Conservation (phyloP, 2,329 filamentous ascomycete genomes). For the Aciculosporium take region DNA sequence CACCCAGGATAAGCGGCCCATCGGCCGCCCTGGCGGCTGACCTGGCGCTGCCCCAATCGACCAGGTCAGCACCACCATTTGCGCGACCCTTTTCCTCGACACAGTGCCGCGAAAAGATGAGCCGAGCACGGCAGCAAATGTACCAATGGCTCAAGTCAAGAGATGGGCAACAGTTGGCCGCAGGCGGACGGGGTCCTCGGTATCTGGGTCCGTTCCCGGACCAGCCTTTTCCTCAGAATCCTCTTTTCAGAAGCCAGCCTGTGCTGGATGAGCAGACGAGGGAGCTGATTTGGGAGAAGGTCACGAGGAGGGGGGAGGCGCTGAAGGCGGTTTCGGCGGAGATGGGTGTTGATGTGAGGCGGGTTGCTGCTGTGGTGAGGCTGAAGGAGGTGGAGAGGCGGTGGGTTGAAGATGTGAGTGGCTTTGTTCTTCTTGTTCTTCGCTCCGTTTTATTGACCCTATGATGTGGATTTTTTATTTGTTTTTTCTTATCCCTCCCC, state of each 20-base stretch:
- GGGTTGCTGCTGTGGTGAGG: constrained; percentile 73
- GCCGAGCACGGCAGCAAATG: constrained; percentile 23
- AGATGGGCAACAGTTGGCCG: constrained; percentile 12
- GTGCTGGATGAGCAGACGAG: constrained; percentile 62
- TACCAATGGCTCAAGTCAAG: constrained; percentile 22
- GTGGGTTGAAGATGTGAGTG: constrained; percentile 60
- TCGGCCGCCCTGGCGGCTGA: constrained; percentile 15
- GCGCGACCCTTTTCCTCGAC: constrained; percentile 26
- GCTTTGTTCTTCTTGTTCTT: constrained; percentile 2
- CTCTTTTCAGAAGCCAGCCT: constrained; percentile 51
- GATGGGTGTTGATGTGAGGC: constrained; percentile 64
- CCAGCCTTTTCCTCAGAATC: constrained; percentile 62
- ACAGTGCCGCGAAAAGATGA: constrained; percentile 23
- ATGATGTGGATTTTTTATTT: too few relatives aligned
- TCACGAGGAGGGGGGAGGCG: constrained; percentile 50
- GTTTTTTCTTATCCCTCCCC: constrained; percentile 10
- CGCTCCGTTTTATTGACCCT: too few relatives aligned
- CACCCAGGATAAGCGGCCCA: constrained; percentile 13
- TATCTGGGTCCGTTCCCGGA: constrained; percentile 25
- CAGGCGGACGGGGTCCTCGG: constrained; percentile 15
- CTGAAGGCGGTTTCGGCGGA: constrained; percentile 66
- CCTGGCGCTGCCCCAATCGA: constrained; percentile 1
- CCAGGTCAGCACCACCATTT: constrained; percentile 6
- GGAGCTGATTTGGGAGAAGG: constrained; percentile 57
- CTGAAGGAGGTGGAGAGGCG: constrained; percentile 76